Base-by-base conservation (phyloP, 495 filamentous ascomycete genomes). In the Cercophora sp. region DNA sequence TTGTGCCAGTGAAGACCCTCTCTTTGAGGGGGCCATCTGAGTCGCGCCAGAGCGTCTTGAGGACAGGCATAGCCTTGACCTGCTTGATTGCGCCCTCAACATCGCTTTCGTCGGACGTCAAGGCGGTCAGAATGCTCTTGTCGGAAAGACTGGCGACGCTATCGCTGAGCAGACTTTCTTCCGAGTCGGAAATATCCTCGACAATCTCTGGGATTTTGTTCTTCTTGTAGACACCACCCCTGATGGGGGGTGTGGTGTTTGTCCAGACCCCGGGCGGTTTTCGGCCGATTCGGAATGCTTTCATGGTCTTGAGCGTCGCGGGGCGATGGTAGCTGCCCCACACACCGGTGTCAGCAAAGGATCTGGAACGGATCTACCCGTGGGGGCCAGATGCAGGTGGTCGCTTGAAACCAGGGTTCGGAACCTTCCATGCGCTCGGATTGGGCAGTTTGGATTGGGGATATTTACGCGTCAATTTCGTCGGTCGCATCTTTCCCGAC, bases 241-340 rank as follows among this genome's bases (percentile, higher is more conserved):
- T 86, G 46, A 95, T 87, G 8, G 89, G 89, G 23, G 89, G 88
- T 15, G 85, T 68, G 62, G 88, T 89, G 66, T 91, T 91, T 37
- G 70, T 65, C 89, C 89, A 95, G 41, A 67, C 71, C 11, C 85
- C 86, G 57, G 86, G 74, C 37, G 91, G 58, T 37, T 70, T 78
- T 54, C 77, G 79, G 45, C 89, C 89, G 67, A 96, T 91, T 57
- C 86, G 83, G 61, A 84, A 96, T 29, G 74, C 76, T 29, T 78
- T 65, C 86, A 95, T 93, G 45, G 77, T 79, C 54, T 83, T 66
- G 49, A 19, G 31, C 9, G 36, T 18, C 19, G 29, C 20, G 26
- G 25, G 24, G 24, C 22, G 39, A 26, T 18, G 16, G 37, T 27
- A 35, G 11, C 27, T 10, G 29, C 19, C 11, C 23, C 11, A 27